Evolutionary conservation across 495 filamentous ascomycete species (phyloP).

Genomic region (Pseudomonodictys pantanalensis): DNA sequence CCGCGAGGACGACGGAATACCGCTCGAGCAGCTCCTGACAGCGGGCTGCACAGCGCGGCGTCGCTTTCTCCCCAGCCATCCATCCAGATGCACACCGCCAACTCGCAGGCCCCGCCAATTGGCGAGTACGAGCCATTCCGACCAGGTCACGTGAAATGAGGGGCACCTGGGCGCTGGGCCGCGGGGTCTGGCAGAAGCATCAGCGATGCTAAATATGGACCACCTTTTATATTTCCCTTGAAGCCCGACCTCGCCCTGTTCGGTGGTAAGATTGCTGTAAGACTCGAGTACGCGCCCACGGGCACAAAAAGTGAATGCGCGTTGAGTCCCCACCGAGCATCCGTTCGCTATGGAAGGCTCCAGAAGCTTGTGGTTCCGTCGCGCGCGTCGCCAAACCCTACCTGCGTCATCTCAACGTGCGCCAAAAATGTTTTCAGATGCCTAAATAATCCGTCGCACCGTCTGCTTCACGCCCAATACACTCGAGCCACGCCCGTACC

Average conservation of each 20-base stretch:
- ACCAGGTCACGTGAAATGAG: conserved; percentile 33
- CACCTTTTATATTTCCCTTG: too few species aligned
- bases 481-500: not conserved
- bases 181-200: not conserved
- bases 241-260: too few species aligned
- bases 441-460: conserved; percentile 21
- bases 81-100: conserved; percentile 29
- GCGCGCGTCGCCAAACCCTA: conserved; percentile 2
- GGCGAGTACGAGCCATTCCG: conserved; percentile 5
- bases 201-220: not conserved
- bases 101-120: conserved; percentile 5
- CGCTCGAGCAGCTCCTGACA: not conserved
- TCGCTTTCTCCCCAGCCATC: conserved; percentile 29
- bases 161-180: conserved; percentile 20
- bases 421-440: conserved; percentile 8
- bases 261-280: too few species aligned
- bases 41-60: conserved; percentile 6
- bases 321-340: not conserved
- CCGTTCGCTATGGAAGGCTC: conserved; percentile 6
- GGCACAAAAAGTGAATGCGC: too few species aligned
- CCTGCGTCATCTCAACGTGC: not conserved
- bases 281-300: too few species aligned
- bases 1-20: not conserved
- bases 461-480: not conserved
- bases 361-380: conserved; percentile 17